A percentile compares a stretch with the other conserved stretches of the same genome.
Evolutionary conservation across 1,284 basidiomycete species (phyloP).

Genomic region (Cryptococcus depauperatus): DNA sequence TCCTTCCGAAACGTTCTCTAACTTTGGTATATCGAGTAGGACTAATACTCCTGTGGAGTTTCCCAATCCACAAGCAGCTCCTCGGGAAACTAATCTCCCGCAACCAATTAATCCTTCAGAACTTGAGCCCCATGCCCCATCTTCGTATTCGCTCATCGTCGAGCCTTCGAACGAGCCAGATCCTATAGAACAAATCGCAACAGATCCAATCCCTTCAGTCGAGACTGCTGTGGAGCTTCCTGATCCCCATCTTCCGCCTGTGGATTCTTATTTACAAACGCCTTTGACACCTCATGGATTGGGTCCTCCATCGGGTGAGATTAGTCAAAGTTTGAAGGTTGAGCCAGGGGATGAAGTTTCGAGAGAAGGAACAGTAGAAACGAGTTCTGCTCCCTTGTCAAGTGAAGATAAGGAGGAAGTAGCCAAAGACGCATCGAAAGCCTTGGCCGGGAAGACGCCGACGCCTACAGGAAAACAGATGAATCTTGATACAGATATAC

Average conservation of each 20-base stretch:
- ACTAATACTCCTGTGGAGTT: constrained; percentile 1
- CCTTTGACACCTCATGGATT: constrained; percentile 12
- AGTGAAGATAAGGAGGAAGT: background rate
- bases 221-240: constrained; percentile 15
- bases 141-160: constrained; percentile 14
- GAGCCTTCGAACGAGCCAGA: constrained; percentile 5
- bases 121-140: background rate
- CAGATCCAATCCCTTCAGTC: constrained; percentile 5
- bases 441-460: too few relatives aligned
- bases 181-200: constrained; percentile 1
- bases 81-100: background rate
- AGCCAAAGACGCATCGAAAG: background rate
- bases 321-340: background rate
- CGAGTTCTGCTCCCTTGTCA: too few relatives aligned
- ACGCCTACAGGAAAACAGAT: too few relatives aligned
- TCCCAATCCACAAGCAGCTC: constrained; percentile 6
- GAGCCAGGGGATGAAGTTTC: background rate
- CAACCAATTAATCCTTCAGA: constrained; percentile 6
- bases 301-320: background rate
- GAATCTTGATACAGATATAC: too few relatives aligned
- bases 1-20: too few relatives aligned
- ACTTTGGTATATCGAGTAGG: too few relatives aligned
- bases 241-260: constrained; percentile 11
- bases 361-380: background rate
- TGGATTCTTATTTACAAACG: constrained; percentile 9